Evolutionary conservation across 148 eudicot genomes (phyloP), one percentile per base, ranked within the genome.

Genomic region (Selenicereus undatus): DNA sequence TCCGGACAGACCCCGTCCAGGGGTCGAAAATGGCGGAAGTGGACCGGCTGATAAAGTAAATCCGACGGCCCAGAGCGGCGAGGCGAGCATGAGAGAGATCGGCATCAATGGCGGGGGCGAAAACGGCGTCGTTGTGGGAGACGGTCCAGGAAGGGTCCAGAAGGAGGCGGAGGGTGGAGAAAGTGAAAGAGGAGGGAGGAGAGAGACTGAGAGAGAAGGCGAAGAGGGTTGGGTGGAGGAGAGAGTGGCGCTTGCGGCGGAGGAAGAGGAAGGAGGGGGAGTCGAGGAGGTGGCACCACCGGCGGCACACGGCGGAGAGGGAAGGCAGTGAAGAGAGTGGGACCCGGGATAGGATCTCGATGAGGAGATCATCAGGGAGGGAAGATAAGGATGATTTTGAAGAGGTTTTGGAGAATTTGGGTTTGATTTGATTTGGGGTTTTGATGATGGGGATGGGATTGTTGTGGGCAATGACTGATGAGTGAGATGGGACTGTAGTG

Each of bases 361-460:
- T 84, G 52, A 94, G 89, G 56, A 94, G 69, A 76, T 94, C 98
- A 35, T 93, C 92, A 0, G 97, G 97, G 77, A 94, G 91, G 20
- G 88, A 84, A 24, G 89, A 84, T 52, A 94, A 11, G 77, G 73
- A 8, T 6, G 73, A 8, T 17, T 56, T 56, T 81, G 78, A 10
- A 51, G 65, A 11, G 73, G 71, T 24, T 32, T 60, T 29, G 21
- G 36, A 36, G 36, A 51, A 35, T 30, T 27, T 45, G 10, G 77
- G 27, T 72, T 62, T 52, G 43, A 14, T 26, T 29, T 22, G 48
- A 6, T 77, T 66, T 35, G 78, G 1, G 39, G 84, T 26, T 84
- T 82, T 74, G 81, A 7, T 56, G 69, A 79, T 30, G 54, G 75
- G 32, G 73, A 66, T 21, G 68, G 86, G 78, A 43, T 65, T 85